Conservation (phyloP, 2,329 filamentous ascomycete genomes). For the Cytospora piceae region DNA sequence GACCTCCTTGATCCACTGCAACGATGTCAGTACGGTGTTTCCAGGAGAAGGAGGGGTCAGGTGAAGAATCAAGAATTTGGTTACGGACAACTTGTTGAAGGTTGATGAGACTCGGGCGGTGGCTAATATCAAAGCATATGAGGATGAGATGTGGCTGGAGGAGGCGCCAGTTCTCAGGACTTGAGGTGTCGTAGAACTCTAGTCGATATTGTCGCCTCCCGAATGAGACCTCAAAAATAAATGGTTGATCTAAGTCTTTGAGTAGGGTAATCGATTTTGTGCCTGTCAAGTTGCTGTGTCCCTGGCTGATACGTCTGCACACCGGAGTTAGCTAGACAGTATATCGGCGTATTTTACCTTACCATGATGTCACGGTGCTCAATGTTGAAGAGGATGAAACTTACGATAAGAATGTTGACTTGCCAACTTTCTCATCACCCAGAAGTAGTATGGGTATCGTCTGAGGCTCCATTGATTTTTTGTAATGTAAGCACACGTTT, state of each 20-base stretch:
- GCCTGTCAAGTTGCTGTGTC: constrained; percentile 36
- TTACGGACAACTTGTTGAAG: constrained; percentile 57
- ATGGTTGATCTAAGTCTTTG: constrained; percentile 63
- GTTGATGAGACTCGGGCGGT: constrained; percentile 60
- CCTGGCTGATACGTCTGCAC: constrained; percentile 56
- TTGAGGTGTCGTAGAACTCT: constrained; percentile 63
- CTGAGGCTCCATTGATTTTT: constrained; percentile 53
- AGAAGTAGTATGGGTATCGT: constrained; percentile 59
- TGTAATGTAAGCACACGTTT: background rate
- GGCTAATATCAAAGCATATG: constrained; percentile 65
- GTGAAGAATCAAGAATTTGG: background rate
- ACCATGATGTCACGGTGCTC: background rate
- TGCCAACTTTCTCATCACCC: constrained; percentile 63
- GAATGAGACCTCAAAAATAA: constrained; percentile 57
- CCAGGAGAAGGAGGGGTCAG: background rate
- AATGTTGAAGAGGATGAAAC: constrained; percentile 37
- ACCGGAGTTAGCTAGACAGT: constrained; percentile 4
- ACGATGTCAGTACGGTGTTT: constrained; percentile 8
- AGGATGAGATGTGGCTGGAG: constrained; percentile 61
- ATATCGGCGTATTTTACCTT: constrained; percentile 12
- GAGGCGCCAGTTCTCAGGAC: constrained; percentile 62
- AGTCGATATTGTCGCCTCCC: constrained; percentile 54
- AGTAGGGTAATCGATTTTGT: constrained; percentile 52
- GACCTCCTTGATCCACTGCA: constrained; percentile 62
- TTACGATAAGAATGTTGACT: constrained; percentile 65